Evolutionary conservation across 164 flowering plant species (phyloP).

Genomic region (Nymphaea colorata): DNA sequence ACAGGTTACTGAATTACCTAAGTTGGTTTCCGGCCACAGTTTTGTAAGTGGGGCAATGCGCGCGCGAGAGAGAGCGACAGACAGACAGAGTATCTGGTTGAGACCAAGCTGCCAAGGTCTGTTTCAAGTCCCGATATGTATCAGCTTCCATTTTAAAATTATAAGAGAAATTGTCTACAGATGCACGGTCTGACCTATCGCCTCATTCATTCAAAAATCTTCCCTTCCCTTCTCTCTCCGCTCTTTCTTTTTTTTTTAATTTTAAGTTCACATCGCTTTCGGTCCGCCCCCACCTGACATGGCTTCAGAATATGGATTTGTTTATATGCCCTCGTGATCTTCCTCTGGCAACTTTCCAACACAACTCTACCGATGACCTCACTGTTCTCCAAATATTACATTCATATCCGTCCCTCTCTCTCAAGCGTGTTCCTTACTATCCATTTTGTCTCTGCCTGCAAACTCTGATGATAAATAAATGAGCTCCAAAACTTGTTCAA

Average conservation of each 20-base stretch:
- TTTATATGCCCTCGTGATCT: constrained; percentile 45
- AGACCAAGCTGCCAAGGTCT: constrained; percentile 6
- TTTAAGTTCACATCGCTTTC: background rate
- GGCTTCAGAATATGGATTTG: constrained; percentile 20
- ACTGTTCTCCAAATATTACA: background rate
- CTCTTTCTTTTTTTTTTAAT: background rate
- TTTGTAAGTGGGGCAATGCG: background rate
- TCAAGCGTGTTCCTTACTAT: no score
- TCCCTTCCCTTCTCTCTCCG: constrained; percentile 6
- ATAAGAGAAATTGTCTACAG: background rate
- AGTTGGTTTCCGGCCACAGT: no score
- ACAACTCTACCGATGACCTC: background rate
- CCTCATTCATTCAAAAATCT: constrained; percentile 10
- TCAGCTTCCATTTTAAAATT: background rate
- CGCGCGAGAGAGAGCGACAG: background rate
- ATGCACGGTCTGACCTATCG: background rate
- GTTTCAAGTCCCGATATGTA: constrained; percentile 32
- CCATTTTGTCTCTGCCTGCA: background rate
- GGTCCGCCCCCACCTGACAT: background rate
- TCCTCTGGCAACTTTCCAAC: constrained; percentile 9
- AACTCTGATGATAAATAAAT: no score
- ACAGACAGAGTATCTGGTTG: background rate
- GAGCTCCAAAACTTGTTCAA: no score
- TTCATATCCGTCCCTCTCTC: background rate
- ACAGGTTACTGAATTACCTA: no score